These are phyloP conservation scores for Penicillium sumatraense DNA, from an alignment of 2,329 filamentous ascomycete genomes.

Conservation along the genomic window DNA sequence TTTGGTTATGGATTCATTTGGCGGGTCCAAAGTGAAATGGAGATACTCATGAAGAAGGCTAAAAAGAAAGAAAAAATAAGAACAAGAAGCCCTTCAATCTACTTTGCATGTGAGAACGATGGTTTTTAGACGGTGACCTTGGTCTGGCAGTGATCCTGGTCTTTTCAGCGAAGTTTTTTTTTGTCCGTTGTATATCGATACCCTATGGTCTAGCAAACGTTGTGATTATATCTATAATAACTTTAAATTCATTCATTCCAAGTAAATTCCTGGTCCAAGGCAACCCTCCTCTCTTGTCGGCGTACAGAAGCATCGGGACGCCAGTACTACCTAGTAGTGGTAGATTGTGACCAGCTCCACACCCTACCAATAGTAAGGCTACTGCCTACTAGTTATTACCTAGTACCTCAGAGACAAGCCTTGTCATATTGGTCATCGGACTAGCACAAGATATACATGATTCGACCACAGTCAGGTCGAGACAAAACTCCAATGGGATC, in stretches of 20 bases:
- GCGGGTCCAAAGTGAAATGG: constrained; percentile 4
- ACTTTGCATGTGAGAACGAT: constrained; percentile 12
- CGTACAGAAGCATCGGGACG: too few species aligned
- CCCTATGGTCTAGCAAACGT: constrained; percentile 15
- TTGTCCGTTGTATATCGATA: constrained; percentile 26
- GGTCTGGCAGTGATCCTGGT: constrained; percentile 1
- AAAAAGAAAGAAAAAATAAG: too few species aligned
- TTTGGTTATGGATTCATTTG: constrained; percentile 1
- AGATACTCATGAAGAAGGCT: neutral
- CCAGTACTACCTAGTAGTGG: too few species aligned
- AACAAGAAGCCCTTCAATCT: neutral
- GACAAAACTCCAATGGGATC: neutral
- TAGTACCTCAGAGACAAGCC: too few species aligned
- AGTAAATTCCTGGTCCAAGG: neutral
- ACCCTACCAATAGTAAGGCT: too few species aligned
- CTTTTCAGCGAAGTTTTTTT: constrained; percentile 6
- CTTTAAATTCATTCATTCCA: neutral
- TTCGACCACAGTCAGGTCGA: neutral
- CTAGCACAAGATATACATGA: neutral
- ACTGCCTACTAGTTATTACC: neutral
- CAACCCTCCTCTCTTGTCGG: too few species aligned
- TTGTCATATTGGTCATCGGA: neutral
- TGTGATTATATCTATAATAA: constrained; percentile 5
- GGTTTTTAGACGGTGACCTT: constrained; percentile 3
- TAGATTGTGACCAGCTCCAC: too few species aligned